These are phyloP conservation scores for Pontederia paniculata DNA, from an alignment of 176 grass and related monocot species.

Conservation along the genomic window DNA sequence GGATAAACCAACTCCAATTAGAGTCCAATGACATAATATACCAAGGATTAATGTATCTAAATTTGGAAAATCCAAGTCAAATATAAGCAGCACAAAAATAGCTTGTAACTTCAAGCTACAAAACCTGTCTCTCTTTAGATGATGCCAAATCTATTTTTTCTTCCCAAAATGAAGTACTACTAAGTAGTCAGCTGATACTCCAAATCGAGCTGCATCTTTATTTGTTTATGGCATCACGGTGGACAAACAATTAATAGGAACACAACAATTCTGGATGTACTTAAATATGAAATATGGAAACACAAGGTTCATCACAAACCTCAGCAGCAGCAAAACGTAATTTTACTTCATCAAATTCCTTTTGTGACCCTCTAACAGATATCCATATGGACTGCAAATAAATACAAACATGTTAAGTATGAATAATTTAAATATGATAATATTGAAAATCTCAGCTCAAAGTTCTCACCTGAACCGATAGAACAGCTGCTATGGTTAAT, in stretches of 20 bases:
- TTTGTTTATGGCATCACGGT: neutral
- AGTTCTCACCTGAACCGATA: constrained; percentile 76
- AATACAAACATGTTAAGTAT: constrained; percentile 5
- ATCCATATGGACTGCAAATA: constrained; percentile 76
- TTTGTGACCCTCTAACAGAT: constrained; percentile 59
- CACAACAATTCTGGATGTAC: neutral
- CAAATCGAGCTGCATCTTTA: neutral
- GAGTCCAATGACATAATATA: no score
- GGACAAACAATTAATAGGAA: neutral
- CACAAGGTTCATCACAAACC: constrained; percentile 42
- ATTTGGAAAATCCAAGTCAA: no score
- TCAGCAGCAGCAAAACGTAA: constrained; percentile 94
- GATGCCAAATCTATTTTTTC: no score
- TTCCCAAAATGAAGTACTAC: no score
- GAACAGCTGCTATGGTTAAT: constrained; percentile 75
- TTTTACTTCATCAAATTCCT: constrained; percentile 94
- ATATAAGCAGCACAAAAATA: no score
- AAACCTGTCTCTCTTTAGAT: no score
- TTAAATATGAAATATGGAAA: neutral
- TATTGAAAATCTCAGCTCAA: neutral
- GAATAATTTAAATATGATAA: constrained; percentile 14
- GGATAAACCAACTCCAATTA: no score
- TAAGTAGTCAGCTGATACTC: no score
- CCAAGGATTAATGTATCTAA: no score
- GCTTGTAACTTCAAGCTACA: no score